Conservation (phyloP, 1,284 basidiomycete species). For the Laetiporus sulphureus region DNA sequence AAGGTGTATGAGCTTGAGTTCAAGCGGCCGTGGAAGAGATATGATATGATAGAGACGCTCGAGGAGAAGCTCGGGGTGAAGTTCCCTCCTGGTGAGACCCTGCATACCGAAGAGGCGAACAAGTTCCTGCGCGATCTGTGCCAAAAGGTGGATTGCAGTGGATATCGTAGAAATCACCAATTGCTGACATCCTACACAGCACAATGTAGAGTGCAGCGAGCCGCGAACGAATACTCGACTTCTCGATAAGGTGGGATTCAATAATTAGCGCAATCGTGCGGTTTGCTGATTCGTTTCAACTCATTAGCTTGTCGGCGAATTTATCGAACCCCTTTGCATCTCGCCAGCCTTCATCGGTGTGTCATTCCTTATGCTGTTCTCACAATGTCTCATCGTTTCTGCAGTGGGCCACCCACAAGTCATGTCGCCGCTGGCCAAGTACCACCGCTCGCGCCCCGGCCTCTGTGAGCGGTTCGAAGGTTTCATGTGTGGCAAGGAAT, state of each 20-base stretch:
- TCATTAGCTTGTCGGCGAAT: slow-evolving; percentile 88
- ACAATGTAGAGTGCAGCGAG: slow-evolving; percentile 96
- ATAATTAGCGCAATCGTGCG: background rate
- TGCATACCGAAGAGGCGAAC: slow-evolving; percentile 88
- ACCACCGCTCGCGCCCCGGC: slow-evolving; percentile 88
- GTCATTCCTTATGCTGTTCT: slow-evolving; percentile 13
- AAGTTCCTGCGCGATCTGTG: slow-evolving; percentile 84
- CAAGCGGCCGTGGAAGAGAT: slow-evolving; percentile 95
- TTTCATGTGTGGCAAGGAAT: slow-evolving; percentile 98
- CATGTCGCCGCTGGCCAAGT: slow-evolving; percentile 98
- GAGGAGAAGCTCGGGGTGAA: slow-evolving; percentile 91
- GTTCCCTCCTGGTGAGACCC: slow-evolving; percentile 90
- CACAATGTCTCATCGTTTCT: background rate
- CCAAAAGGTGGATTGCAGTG: slow-evolving; percentile 52
- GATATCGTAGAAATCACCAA: background rate
- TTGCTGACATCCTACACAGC: slow-evolving; percentile 37
- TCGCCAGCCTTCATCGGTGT: slow-evolving; percentile 92
- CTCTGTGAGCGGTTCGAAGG: slow-evolving; percentile 98
- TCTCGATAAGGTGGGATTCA: slow-evolving; percentile 79
- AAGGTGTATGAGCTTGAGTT: slow-evolving; percentile 85
- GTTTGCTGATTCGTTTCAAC: slow-evolving; percentile 4
- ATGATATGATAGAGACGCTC: slow-evolving; percentile 96
- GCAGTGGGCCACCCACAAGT: slow-evolving; percentile 96
- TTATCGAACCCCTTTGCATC: slow-evolving; percentile 94
- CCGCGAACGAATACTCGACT: slow-evolving; percentile 94